A percentile compares a stretch with the other conserved stretches of the same genome.
Evolutionary conservation across 345 rosid species (phyloP).

Genomic region (Salix exigua): DNA sequence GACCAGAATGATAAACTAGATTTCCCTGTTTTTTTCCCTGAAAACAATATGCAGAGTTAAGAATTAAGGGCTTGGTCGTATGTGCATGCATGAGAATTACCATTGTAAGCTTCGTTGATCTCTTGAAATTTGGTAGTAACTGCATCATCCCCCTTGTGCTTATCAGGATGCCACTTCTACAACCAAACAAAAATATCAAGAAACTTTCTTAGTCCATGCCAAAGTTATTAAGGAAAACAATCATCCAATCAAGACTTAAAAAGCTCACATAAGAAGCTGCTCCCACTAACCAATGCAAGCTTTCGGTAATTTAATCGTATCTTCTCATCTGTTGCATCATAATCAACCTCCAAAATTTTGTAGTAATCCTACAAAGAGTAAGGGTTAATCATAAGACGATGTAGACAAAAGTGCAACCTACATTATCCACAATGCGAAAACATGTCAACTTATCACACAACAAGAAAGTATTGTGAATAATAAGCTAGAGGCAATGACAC

Average conservation of each 20-base stretch:
- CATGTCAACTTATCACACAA: neutral
- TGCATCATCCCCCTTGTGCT: slow-evolving; percentile 67
- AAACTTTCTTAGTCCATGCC: slow-evolving; percentile 10
- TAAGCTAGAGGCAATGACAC: neutral
- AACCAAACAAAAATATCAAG: slow-evolving; percentile 12
- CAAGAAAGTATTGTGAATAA: neutral
- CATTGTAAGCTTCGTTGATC: slow-evolving; percentile 77
- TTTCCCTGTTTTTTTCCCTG: neutral
- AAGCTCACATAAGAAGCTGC: slow-evolving; percentile 24
- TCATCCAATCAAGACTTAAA: slow-evolving; percentile 8
- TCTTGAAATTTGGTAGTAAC: slow-evolving; percentile 69
- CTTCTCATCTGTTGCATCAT: slow-evolving; percentile 79
- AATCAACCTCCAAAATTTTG: slow-evolving; percentile 70
- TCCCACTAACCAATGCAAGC: slow-evolving; percentile 72
- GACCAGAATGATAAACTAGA: neutral
- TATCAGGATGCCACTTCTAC: slow-evolving; percentile 89
- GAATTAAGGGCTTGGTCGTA: neutral
- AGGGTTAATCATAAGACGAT: slow-evolving; percentile 11
- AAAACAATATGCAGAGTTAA: neutral
- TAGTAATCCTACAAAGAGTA: slow-evolving; percentile 59
- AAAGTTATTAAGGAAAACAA: slow-evolving; percentile 3
- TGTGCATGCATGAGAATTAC: slow-evolving; percentile 27
- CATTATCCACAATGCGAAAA: neutral
- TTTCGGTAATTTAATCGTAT: slow-evolving; percentile 65
- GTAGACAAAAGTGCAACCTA: neutral